Base-by-base conservation (phyloP, 441 rosid species). In the Croton setiger region DNA sequence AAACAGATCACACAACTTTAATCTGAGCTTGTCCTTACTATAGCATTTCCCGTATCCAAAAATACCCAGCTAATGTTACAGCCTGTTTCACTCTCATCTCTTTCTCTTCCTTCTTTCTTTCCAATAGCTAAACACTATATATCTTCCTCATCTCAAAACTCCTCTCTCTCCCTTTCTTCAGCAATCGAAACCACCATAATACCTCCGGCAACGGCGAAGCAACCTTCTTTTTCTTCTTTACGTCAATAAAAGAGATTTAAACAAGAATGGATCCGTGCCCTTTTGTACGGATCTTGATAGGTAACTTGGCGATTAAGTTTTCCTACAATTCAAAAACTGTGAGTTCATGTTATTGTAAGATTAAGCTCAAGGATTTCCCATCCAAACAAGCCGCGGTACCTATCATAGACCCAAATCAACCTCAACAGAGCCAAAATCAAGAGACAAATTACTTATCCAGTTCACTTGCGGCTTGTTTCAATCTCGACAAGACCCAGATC, bases 181-280 rank as follows among this genome's bases (percentile, higher is more conserved):
- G 33, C 54, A 21, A 60, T 31, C 12, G 14, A 31, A 10, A 33
- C 52, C 48, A 39, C 66, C n/a, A 4, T 36, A 14, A 1, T 3
- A 10, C 44, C 45, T 20, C 11, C 47, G 3, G 41, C 33, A 0
- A 2, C 60, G 15, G 51, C 56, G 21, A 35, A 61, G 18, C 37
- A 18, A 0, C 21, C 11, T 43, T 36, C 5, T 12, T 41, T 17
- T 54, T 21, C 60, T 27, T 21, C 59, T 0, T 41, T 54, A 43
- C 17, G 61, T 10, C 39, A 9, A 0, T 56, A 15, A 6, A 14
- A n/a, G 5, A 15, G 17, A 27, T 11, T 37, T 39, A 14, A 41
- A 37, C 21, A 7, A 58, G 23, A 60, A 86, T 88, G 94, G 94
- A 88, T 88, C 94, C 94, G 60, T 88, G 94, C 77, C 81, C 89